phyloP scores from a whole-genome alignment of 1,139 yeast species.

The Taphrina communis region DNA sequence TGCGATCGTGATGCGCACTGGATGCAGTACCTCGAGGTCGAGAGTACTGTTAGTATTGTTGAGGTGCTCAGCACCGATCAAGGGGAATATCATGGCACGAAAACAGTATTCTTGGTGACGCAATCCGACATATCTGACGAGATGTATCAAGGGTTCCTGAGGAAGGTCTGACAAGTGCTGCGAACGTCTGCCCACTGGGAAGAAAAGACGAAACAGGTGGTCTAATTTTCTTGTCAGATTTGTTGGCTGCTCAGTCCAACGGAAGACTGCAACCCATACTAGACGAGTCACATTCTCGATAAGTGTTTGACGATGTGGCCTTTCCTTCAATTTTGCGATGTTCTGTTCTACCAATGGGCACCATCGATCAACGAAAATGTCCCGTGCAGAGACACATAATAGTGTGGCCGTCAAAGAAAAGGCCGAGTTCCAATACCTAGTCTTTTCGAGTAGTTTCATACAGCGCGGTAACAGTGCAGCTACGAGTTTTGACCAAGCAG shows the following conservation, averaged over 20 bases:
- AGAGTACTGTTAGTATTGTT: slow-evolving; percentile 56
- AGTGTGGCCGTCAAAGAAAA: slow-evolving; percentile 73
- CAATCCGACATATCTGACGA: slow-evolving; percentile 76
- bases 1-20: slow-evolving; percentile 74
- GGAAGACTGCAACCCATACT: slow-evolving; percentile 85
- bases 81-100: slow-evolving; percentile 73
- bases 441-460: slow-evolving; percentile 55
- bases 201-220: slow-evolving; percentile 61
- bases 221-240: slow-evolving; percentile 76
- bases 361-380: slow-evolving; percentile 80
- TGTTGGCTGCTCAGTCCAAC: slow-evolving; percentile 86
- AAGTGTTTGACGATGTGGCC: slow-evolving; percentile 57
- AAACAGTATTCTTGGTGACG: slow-evolving; percentile 78
- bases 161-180: slow-evolving; percentile 73
- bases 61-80: slow-evolving; percentile 51
- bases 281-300: slow-evolving; percentile 73
- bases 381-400: slow-evolving; percentile 80
- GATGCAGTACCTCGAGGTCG: slow-evolving; percentile 68
- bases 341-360: slow-evolving; percentile 63
- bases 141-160: slow-evolving; percentile 69
- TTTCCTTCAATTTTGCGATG: slow-evolving; percentile 59
- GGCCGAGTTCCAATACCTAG: slow-evolving; percentile 75
- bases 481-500: slow-evolving; percentile 89
- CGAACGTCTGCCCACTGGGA: slow-evolving; percentile 66
- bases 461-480: slow-evolving; percentile 65